These are phyloP conservation scores for Penicillium lagena DNA, from an alignment of 495 filamentous ascomycete genomes.

Conservation along the genomic window DNA sequence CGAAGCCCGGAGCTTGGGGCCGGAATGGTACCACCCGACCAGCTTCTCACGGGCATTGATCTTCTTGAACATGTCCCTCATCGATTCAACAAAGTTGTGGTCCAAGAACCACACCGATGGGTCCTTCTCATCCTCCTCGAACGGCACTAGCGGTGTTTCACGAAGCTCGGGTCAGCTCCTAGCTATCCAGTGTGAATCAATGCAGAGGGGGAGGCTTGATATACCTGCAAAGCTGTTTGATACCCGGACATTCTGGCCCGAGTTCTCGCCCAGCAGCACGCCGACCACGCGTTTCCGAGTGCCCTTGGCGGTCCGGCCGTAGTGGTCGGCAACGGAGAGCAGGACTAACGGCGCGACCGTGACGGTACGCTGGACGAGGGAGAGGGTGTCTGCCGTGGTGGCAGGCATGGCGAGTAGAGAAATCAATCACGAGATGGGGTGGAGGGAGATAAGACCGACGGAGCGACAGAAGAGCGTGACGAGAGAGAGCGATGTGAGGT, in stretches of 20 bases:
- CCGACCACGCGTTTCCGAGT: constrained; percentile 92
- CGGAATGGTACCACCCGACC: constrained; percentile 99
- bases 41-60: constrained; percentile 98
- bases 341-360: constrained; percentile 97
- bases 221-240: constrained; percentile 98
- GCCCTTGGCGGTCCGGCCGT: constrained; percentile 85
- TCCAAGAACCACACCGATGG: constrained; percentile 98
- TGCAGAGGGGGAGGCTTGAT: constrained; percentile 11
- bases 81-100: constrained; percentile 98
- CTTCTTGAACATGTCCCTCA: constrained; percentile 99
- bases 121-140: constrained; percentile 98
- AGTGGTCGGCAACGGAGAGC: constrained; percentile 97
- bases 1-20: constrained; percentile 91
- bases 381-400: constrained; percentile 91
- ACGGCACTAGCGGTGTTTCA: constrained; percentile 61
- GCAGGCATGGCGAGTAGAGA: constrained; percentile 64
- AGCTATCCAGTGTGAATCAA: no score
- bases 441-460: background rate
- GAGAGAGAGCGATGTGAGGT: no score
- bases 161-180: constrained; percentile 2
- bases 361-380: constrained; percentile 84
- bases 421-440: background rate
- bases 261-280: constrained; percentile 90
- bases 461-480: no score
- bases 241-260: constrained; percentile 88